Evolutionary conservation across 169 alveolate species (phyloP).

Genomic region (Plasmodium sp.): DNA sequence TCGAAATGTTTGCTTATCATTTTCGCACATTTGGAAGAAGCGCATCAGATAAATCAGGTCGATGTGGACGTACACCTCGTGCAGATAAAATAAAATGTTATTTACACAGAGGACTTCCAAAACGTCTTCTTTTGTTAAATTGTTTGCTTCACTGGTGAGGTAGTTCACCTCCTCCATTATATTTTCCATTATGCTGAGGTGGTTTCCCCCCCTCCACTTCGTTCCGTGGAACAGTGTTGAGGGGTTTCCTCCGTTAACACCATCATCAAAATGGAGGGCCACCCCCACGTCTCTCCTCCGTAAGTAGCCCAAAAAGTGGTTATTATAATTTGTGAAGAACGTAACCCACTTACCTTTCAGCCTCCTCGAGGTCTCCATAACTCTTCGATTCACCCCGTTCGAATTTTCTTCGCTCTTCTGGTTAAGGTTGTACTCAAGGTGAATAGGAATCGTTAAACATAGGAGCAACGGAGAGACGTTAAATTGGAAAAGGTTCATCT

Average conservation of each 20-base stretch:
- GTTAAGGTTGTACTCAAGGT: slow-evolving; percentile 41
- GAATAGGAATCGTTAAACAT: slow-evolving; percentile 51
- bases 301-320: slow-evolving; percentile 4
- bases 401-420: neutral
- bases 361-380: slow-evolving; percentile 15
- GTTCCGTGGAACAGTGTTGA: neutral
- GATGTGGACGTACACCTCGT: slow-evolving; percentile 41
- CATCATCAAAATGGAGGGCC: neutral
- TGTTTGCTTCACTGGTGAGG: slow-evolving; percentile 15
- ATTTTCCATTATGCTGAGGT: slow-evolving; percentile 3
- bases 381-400: slow-evolving; percentile 23
- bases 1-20: neutral
- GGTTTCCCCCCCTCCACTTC: neutral
- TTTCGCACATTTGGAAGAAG: slow-evolving; percentile 33
- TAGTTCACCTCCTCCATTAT: slow-evolving; percentile 47
- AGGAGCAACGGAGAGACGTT: slow-evolving; percentile 65
- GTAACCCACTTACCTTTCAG: slow-evolving; percentile 57
- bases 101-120: slow-evolving; percentile 43
- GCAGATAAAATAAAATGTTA: slow-evolving; percentile 68
- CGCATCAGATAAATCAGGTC: slow-evolving; percentile 64
- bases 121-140: slow-evolving; percentile 55
- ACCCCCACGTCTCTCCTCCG: slow-evolving; percentile 3
- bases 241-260: neutral
- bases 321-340: slow-evolving; percentile 54
- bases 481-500: slow-evolving; percentile 42